These are phyloP conservation scores for Nicotiana rustica DNA, from an alignment of 305 asterid species.

Conservation along the genomic window DNA sequence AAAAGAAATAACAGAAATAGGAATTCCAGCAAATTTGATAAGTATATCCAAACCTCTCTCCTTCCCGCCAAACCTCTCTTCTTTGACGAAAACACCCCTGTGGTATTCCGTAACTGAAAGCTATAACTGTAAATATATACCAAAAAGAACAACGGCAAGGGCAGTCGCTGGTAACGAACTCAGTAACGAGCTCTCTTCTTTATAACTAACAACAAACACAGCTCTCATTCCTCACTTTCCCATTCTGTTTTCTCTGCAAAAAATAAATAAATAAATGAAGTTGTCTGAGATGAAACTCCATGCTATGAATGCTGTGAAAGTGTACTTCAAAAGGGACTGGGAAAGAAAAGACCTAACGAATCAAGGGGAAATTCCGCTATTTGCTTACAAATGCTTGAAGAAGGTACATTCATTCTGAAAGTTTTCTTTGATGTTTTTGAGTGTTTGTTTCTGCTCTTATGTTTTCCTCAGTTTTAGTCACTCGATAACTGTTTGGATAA, in stretches of 20 bases:
- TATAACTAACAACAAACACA: background rate
- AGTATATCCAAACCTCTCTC: background rate
- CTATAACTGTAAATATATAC: background rate
- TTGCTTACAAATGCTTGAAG: background rate
- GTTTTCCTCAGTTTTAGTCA: too few relatives aligned
- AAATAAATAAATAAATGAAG: background rate
- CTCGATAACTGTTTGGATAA: background rate
- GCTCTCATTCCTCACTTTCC: background rate
- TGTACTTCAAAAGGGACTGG: constrained; percentile 24
- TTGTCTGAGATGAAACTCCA: constrained; percentile 12
- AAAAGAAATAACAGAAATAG: too few relatives aligned
- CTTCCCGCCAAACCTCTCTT: background rate
- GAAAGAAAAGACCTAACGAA: background rate
- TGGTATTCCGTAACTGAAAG: background rate
- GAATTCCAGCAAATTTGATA: background rate
- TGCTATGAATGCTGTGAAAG: background rate
- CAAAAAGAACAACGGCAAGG: background rate
- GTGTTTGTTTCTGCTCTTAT: background rate
- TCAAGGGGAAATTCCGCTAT: background rate
- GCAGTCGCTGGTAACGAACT: background rate
- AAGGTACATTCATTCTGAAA: background rate
- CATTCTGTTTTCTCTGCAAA: background rate
- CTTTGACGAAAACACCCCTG: background rate
- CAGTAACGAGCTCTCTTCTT: background rate
- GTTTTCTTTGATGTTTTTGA: background rate